phyloP scores from a whole-genome alignment of 345 rosid genomes.

The Brassica napus region Da-Ae NC_063450.1:48296501-48297000 shows the following conservation, averaged over 20 bases:
- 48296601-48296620: no score
- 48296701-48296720: neutral
- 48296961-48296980: conserved; percentile 13
- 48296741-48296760: neutral
- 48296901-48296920: neutral
- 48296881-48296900: conserved; percentile 18
- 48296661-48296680: neutral
- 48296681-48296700: neutral
- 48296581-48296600: no score
- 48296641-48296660: no score
- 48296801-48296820: neutral
- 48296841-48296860: neutral
- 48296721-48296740: neutral
- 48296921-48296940: conserved; percentile 20
- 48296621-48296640: no score
- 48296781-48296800: neutral
- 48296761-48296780: neutral
- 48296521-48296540: no score
- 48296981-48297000: conserved; percentile 34
- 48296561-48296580: no score
- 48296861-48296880: neutral
- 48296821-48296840: neutral
- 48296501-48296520: no score
- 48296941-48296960: conserved; percentile 19
- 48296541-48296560: no score